phyloP scores from a whole-genome alignment of 2,329 filamentous ascomycete species.

The Stromatinia cepivora region DNA sequence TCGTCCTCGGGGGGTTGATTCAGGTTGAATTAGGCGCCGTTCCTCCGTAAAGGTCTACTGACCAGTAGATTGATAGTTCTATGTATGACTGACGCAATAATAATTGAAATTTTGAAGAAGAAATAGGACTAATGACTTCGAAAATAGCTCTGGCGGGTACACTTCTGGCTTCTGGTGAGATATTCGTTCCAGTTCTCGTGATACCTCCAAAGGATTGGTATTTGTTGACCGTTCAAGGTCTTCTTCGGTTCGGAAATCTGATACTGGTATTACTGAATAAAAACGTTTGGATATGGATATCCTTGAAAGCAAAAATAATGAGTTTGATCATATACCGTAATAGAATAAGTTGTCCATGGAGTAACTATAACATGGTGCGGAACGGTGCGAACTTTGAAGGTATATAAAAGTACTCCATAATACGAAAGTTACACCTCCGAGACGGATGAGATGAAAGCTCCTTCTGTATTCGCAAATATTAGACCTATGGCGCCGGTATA shows the following conservation, averaged over 20 bases:
- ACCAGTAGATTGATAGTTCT: conserved; percentile 8
- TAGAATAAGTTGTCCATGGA: conserved; percentile 32
- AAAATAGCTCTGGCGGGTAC: conserved; percentile 1
- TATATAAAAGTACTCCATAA: conserved; percentile 34
- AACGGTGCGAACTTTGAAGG: conserved; percentile 24
- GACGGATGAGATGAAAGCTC: conserved; percentile 21
- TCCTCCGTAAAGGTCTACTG: neutral
- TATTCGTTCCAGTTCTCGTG: neutral
- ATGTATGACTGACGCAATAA: conserved; percentile 5
- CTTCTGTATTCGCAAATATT: conserved; percentile 30
- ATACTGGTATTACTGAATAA: neutral
- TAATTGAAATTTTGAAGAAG: neutral
- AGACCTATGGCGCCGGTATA: neutral
- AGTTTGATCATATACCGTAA: conserved; percentile 31
- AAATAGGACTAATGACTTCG: neutral
- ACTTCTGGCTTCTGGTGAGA: neutral
- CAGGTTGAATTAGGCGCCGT: conserved; percentile 15
- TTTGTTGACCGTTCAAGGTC: neutral
- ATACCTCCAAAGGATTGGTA: conserved; percentile 7
- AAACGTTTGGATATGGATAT: neutral
- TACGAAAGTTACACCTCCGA: conserved; percentile 35
- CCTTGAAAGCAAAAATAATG: neutral
- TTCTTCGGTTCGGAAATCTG: neutral
- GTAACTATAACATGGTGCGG: conserved; percentile 33
- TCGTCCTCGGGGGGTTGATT: neutral